Conservation (phyloP, 2,329 filamentous ascomycete species). For the Beauveria asiatica region DNA sequence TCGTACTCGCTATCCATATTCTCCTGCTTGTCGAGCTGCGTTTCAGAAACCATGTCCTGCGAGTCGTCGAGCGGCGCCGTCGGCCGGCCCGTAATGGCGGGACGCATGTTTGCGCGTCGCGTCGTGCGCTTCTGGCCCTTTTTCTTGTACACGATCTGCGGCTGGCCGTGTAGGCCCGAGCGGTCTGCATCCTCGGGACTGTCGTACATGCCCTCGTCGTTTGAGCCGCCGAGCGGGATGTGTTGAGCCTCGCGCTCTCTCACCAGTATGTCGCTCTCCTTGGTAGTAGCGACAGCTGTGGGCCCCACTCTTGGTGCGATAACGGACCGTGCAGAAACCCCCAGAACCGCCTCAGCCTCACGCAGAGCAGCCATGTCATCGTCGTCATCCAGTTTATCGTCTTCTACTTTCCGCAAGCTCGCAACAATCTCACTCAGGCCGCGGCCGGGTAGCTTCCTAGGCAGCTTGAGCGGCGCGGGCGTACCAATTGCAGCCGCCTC, state of each 20-base stretch:
- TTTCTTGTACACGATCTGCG: conserved; percentile 65
- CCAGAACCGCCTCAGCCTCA: conserved; percentile 55
- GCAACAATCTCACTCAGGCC: conserved; percentile 69
- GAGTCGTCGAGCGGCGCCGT: conserved; percentile 21
- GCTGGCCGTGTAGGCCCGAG: conserved; percentile 47
- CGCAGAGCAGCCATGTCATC: conserved; percentile 66
- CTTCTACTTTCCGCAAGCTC: conserved; percentile 59
- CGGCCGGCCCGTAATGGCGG: conserved; percentile 41
- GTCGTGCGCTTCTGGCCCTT: conserved; percentile 77
- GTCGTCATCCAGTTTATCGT: conserved; percentile 63
- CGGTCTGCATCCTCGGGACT: conserved; percentile 40
- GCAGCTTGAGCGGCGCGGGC: conserved; percentile 42
- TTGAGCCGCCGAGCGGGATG: conserved; percentile 50
- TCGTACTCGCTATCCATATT: conserved; percentile 12
- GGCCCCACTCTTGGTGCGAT: conserved; percentile 14
- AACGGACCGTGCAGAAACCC: conserved; percentile 18
- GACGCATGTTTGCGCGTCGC: conserved; percentile 55
- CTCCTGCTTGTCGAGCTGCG: conserved; percentile 15
- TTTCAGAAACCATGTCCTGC: conserved; percentile 25
- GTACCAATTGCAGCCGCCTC: conserved; percentile 46
- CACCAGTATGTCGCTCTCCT: conserved; percentile 28
- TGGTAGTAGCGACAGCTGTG: conserved; percentile 13
- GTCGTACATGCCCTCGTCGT: conserved; percentile 53
- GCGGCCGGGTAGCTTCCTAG: conserved; percentile 53
- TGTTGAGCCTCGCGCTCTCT: conserved; percentile 35